Conservation (phyloP, 768 basidiomycete species). For the Podaxis rugospora region DNA sequence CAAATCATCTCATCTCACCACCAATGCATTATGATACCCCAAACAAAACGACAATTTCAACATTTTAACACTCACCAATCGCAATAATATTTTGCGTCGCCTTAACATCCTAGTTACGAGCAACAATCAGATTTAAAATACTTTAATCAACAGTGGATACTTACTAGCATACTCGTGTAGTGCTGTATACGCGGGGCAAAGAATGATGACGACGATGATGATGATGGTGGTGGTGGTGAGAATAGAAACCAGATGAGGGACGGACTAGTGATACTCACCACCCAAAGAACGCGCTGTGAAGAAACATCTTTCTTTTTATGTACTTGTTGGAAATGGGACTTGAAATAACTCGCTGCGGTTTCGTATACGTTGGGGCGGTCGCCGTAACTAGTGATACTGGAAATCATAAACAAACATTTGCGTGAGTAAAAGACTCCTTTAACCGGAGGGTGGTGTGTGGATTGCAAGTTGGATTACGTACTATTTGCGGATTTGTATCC, state of each 20-base stretch:
- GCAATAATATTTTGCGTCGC: slow-evolving; percentile 64
- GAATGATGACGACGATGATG: too few relatives aligned
- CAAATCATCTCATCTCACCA: neutral
- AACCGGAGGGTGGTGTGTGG: neutral
- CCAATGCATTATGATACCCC: slow-evolving; percentile 6
- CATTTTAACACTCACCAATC: slow-evolving; percentile 38
- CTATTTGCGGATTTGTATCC: slow-evolving; percentile 72
- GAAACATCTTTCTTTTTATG: slow-evolving; percentile 63
- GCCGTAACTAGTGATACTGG: slow-evolving; percentile 74
- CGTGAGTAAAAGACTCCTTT: neutral
- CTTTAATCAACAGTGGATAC: slow-evolving; percentile 1
- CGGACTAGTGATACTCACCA: slow-evolving; percentile 37
- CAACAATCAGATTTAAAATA: neutral
- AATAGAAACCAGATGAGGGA: neutral
- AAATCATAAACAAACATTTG: neutral
- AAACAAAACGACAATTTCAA: neutral
- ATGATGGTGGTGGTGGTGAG: neutral
- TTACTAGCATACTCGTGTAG: slow-evolving; percentile 67
- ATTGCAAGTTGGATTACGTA: slow-evolving; percentile 33
- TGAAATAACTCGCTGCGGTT: slow-evolving; percentile 73
- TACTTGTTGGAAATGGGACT: slow-evolving; percentile 77
- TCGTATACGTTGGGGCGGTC: slow-evolving; percentile 68
- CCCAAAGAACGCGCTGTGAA: slow-evolving; percentile 55
- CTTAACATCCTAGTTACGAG: slow-evolving; percentile 49
- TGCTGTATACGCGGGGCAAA: slow-evolving; percentile 35